Evolutionary conservation across 345 rosid genomes (phyloP).

Genomic region (Melaleuca quinquenervia): DNA sequence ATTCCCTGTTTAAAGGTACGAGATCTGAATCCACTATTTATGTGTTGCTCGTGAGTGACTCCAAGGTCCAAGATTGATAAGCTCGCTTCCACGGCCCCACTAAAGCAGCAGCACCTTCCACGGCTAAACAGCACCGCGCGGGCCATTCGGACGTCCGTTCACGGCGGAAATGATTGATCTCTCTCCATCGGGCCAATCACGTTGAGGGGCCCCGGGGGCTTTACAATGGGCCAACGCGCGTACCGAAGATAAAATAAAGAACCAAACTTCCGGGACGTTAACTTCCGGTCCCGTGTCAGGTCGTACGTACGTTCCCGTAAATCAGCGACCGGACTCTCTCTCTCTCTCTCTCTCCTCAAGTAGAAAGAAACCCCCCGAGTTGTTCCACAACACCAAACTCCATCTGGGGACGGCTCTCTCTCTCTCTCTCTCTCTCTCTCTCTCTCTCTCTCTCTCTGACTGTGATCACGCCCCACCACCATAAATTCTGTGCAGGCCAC

Average conservation of each 20-base stretch:
- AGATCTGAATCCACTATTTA: too few relatives aligned
- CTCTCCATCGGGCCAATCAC: not conserved
- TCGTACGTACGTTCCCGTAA: not conserved
- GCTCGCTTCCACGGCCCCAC: fast-evolving
- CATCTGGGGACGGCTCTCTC: not conserved
- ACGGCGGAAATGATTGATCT: not conserved
- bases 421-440: not conserved
- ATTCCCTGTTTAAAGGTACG: too few relatives aligned
- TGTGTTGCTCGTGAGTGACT: not conserved
- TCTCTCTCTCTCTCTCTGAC: not conserved
- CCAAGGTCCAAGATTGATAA: not conserved
- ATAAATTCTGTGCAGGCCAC: not conserved
- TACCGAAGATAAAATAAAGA: too few relatives aligned
- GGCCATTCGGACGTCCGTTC: not conserved
- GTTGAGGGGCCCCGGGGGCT: not conserved
- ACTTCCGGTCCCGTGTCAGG: not conserved
- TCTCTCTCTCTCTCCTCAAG: not conserved
- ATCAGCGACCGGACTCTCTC: not conserved
- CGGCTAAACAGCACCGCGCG: not conserved
- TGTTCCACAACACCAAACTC: not conserved
- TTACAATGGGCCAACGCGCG: not conserved
- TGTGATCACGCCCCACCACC: not conserved
- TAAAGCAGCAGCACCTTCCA: too few relatives aligned
- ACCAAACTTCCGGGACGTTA: not conserved
- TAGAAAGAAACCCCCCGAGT: not conserved